Evolutionary conservation across 306 rosid genomes (phyloP).

Genomic region (Quercus cerris): DNA sequence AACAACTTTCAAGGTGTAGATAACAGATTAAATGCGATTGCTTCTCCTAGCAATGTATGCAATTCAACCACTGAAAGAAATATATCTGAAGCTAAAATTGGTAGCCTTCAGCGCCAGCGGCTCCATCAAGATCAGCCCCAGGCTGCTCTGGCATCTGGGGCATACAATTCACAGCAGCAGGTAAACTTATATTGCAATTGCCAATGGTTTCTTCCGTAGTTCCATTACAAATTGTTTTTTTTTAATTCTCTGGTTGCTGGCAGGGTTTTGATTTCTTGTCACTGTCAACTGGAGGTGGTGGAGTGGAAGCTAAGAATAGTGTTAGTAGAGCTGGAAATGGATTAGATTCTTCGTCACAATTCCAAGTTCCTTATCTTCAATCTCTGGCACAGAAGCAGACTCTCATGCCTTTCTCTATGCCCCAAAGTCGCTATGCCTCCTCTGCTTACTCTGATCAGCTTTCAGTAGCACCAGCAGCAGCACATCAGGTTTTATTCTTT

Average conservation of each 20-base stretch:
- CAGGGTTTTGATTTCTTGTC: slow-evolving; percentile 68
- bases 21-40: slow-evolving; percentile 22
- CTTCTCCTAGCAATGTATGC: slow-evolving; percentile 14
- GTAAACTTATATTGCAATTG: slow-evolving; percentile 34
- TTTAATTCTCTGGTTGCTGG: slow-evolving; percentile 13
- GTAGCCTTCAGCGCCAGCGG: slow-evolving; percentile 32
- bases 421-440: slow-evolving; percentile 40
- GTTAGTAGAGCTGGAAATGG: slow-evolving; percentile 33
- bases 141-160: slow-evolving; percentile 10
- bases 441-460: slow-evolving; percentile 41
- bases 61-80: slow-evolving; percentile 12
- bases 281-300: slow-evolving; percentile 46
- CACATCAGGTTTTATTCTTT: slow-evolving; percentile 51
- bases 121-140: slow-evolving; percentile 33
- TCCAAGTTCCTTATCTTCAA: slow-evolving; percentile 51
- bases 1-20: slow-evolving; percentile 22
- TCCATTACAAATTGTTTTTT: not conserved
- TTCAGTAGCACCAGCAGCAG: slow-evolving; percentile 27
- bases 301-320: slow-evolving; percentile 31
- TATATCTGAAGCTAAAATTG: slow-evolving; percentile 28
- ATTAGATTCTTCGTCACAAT: slow-evolving; percentile 38
- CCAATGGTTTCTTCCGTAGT: not conserved
- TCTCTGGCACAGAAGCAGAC: slow-evolving; percentile 42
- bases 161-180: slow-evolving; percentile 44
- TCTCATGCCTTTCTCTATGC: slow-evolving; percentile 35